These are phyloP conservation scores for Trichoderma guizhouense DNA, from an alignment of 2,329 filamentous ascomycete species.

Conservation along the genomic window DNA sequence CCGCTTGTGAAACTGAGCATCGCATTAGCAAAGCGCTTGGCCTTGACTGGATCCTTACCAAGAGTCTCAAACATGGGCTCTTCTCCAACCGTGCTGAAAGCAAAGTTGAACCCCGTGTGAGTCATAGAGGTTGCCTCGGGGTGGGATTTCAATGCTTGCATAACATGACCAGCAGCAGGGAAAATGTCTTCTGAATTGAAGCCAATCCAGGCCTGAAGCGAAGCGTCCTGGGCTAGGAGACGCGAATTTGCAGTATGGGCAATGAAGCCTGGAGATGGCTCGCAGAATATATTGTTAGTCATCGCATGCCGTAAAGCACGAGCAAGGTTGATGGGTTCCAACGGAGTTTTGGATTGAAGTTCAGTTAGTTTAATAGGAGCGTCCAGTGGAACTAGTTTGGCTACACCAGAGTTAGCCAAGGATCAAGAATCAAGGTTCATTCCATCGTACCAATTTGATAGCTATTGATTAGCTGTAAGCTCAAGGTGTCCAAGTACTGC, in stretches of 20 bases:
- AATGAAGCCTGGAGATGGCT: slow-evolving; percentile 48
- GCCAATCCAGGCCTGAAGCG: slow-evolving; percentile 52
- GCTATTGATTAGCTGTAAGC: slow-evolving; percentile 48
- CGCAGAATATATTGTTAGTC: slow-evolving; percentile 54
- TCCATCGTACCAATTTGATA: slow-evolving; percentile 43
- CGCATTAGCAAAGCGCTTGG: slow-evolving; percentile 50
- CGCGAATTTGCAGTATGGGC: slow-evolving; percentile 55
- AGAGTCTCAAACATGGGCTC: slow-evolving; percentile 55
- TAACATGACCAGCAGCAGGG: slow-evolving; percentile 45
- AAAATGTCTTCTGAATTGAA: slow-evolving; percentile 55
- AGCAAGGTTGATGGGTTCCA: slow-evolving; percentile 49
- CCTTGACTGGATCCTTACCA: slow-evolving; percentile 45
- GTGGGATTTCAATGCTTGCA: slow-evolving; percentile 42
- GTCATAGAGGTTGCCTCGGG: slow-evolving; percentile 48
- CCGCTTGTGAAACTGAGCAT: slow-evolving; percentile 54
- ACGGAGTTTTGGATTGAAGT: slow-evolving; percentile 42
- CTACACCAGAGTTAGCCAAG: slow-evolving; percentile 27
- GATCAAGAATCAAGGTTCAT: not conserved
- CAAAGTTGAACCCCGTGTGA: slow-evolving; percentile 50
- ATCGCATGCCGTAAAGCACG: slow-evolving; percentile 55
- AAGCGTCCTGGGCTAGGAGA: slow-evolving; percentile 46
- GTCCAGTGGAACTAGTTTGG: slow-evolving; percentile 48
- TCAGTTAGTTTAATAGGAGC: slow-evolving; percentile 44
- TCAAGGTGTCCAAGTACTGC: slow-evolving; percentile 49
- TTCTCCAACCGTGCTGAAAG: slow-evolving; percentile 47